phyloP scores from a whole-genome alignment of 2,329 filamentous ascomycete species.

The Monosporascus sp. region DNA sequence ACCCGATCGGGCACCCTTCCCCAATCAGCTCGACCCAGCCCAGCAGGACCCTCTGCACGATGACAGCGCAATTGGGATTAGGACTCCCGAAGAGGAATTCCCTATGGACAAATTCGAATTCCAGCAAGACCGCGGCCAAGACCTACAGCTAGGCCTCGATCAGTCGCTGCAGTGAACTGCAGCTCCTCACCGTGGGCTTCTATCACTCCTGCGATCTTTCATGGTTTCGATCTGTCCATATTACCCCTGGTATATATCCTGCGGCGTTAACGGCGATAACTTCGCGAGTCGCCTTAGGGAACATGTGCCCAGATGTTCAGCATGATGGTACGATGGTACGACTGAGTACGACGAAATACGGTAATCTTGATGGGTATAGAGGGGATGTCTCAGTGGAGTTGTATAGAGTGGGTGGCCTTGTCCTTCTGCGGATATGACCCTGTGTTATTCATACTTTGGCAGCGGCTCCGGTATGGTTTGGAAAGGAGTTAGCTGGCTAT shows the following conservation, averaged over 20 bases:
- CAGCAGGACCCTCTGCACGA: constrained; percentile 48
- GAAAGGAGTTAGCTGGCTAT: not conserved
- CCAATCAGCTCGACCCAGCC: constrained; percentile 33
- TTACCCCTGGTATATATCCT: constrained; percentile 9
- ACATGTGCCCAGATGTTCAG: constrained; percentile 3
- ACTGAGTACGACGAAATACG: constrained; percentile 18
- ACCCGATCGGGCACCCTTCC: constrained; percentile 46
- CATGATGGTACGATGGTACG: constrained; percentile 20
- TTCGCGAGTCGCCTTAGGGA: not conserved
- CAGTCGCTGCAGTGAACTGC: constrained; percentile 3
- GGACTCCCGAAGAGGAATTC: constrained; percentile 61
- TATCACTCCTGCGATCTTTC: not conserved
- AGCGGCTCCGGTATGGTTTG: not conserved
- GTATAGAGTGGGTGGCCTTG: constrained; percentile 7
- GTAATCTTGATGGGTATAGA: constrained; percentile 6
- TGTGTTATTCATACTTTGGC: not conserved
- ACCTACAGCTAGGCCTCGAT: constrained; percentile 22
- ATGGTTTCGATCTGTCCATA: not conserved
- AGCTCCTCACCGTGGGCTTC: not conserved
- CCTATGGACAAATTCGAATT: constrained; percentile 54
- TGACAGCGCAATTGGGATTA: constrained; percentile 70
- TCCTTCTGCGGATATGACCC: not conserved
- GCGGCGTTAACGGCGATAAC: constrained; percentile 9
- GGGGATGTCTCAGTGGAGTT: constrained; percentile 4
- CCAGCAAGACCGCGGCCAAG: constrained; percentile 29